These are phyloP conservation scores for Sindora glabra DNA, from an alignment of 306 rosid genomes.

Conservation along the genomic window DNA sequence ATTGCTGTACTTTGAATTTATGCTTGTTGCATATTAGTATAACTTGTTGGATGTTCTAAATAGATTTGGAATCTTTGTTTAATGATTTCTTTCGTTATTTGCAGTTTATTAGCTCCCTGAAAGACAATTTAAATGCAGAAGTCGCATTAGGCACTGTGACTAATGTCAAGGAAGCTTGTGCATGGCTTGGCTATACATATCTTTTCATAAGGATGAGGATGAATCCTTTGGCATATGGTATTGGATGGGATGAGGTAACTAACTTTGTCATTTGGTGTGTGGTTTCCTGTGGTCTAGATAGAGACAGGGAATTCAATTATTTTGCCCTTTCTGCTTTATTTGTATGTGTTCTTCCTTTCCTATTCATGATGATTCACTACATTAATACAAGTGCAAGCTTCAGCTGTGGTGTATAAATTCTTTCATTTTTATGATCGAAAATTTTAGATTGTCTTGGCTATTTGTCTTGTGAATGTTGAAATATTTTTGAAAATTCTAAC, in stretches of 20 bases:
- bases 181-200: slow-evolving; percentile 98
- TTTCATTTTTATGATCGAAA: slow-evolving; percentile 3
- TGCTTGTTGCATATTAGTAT: background rate
- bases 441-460: background rate
- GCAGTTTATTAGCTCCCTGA: slow-evolving; percentile 94
- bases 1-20: slow-evolving; percentile 1
- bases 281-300: background rate
- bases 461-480: background rate
- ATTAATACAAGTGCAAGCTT: slow-evolving; percentile 1
- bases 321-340: background rate
- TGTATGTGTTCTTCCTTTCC: background rate
- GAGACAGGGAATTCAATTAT: background rate
- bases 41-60: background rate
- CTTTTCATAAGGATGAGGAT: slow-evolving; percentile 93
- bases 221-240: slow-evolving; percentile 92
- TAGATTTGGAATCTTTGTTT: background rate
- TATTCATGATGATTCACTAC: background rate
- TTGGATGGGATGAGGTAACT: slow-evolving; percentile 94
- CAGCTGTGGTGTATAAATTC: slow-evolving; percentile 1
- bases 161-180: slow-evolving; percentile 97
- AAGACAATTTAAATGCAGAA: slow-evolving; percentile 96
- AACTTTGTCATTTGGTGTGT: background rate
- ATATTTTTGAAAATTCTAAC: background rate
- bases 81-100: slow-evolving; percentile 13
- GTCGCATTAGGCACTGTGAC: slow-evolving; percentile 98